Evolutionary conservation across 257 asterid genomes (phyloP).

Genomic region (Scutellaria barbata): DNA sequence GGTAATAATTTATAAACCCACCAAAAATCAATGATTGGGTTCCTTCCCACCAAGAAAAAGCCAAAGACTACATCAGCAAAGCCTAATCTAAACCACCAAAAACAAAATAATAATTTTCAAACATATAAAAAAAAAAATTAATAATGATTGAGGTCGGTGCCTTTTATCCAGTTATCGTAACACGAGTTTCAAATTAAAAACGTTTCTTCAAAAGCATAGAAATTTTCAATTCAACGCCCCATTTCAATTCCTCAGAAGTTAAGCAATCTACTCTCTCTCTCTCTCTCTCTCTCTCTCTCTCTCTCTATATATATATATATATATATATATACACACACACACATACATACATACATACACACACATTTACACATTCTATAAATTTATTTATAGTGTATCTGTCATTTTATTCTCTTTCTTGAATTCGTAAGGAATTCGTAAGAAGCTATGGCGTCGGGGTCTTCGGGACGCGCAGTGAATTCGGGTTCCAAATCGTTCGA

Average conservation of each 20-base stretch:
- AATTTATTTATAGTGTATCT: not conserved
- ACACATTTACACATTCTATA: not conserved
- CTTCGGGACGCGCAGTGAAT: constrained; percentile 58
- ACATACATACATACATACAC: not conserved
- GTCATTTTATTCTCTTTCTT: not conserved
- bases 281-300: not conserved
- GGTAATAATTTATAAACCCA: not conserved
- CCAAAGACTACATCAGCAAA: constrained; percentile 3
- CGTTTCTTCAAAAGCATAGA: constrained; percentile 13
- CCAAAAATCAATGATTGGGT: not conserved
- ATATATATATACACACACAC: not conserved
- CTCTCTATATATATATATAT: not conserved
- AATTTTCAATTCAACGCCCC: constrained; percentile 28
- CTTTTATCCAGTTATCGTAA: constrained; percentile 24
- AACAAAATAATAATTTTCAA: not conserved
- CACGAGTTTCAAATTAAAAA: constrained; percentile 30
- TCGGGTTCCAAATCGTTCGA: constrained; percentile 71
- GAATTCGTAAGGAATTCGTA: constrained; percentile 11
- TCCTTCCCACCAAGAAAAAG: constrained; percentile 5
- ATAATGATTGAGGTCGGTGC: constrained; percentile 36
- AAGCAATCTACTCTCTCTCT: constrained; percentile 19
- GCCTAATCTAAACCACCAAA: not conserved
- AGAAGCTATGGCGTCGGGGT: constrained; percentile 79
- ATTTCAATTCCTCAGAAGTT: constrained; percentile 32
- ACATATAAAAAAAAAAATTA: not conserved